Evolutionary conservation across 345 rosid species (phyloP).

Genomic region (Corchorus olitorius): DNA sequence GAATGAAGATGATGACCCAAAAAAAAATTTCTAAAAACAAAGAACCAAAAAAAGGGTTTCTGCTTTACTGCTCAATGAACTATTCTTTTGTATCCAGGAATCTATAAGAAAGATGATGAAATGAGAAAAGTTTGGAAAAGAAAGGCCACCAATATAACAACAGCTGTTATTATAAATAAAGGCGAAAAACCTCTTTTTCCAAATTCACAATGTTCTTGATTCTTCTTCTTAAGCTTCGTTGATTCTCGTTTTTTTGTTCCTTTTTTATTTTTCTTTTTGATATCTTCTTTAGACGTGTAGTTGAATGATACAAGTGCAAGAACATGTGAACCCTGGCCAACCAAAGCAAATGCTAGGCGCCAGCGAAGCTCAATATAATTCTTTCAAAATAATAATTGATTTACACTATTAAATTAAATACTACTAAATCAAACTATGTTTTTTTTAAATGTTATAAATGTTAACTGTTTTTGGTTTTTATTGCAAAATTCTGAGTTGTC

Average conservation of each 20-base stretch:
- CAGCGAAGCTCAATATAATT: slow-evolving; percentile 39
- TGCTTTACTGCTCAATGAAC: neutral
- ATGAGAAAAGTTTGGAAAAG: neutral
- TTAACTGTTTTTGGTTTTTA: neutral
- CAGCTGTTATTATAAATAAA: neutral
- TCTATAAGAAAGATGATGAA: neutral
- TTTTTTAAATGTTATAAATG: neutral
- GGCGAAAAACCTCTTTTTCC: neutral
- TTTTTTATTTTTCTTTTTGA: neutral
- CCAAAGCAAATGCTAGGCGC: slow-evolving; percentile 31
- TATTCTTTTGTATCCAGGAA: neutral
- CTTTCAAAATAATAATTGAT: neutral
- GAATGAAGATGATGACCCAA: slow-evolving; percentile 12
- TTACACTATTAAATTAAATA: too few relatives aligned
- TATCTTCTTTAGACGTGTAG: neutral
- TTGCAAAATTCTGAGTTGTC: neutral
- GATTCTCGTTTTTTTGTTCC: neutral
- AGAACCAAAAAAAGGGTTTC: neutral
- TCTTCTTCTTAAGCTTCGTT: slow-evolving; percentile 23
- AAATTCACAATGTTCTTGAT: slow-evolving; percentile 29
- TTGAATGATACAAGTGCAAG: slow-evolving; percentile 19
- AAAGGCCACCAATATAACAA: neutral
- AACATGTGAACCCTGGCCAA: slow-evolving; percentile 48
- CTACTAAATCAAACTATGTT: neutral
- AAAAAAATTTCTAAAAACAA: neutral